Evolutionary conservation across 2,329 filamentous ascomycete species (phyloP), one percentile per base, ranked within the genome.

Genomic region (Hymenoscyphus infarciens): DNA sequence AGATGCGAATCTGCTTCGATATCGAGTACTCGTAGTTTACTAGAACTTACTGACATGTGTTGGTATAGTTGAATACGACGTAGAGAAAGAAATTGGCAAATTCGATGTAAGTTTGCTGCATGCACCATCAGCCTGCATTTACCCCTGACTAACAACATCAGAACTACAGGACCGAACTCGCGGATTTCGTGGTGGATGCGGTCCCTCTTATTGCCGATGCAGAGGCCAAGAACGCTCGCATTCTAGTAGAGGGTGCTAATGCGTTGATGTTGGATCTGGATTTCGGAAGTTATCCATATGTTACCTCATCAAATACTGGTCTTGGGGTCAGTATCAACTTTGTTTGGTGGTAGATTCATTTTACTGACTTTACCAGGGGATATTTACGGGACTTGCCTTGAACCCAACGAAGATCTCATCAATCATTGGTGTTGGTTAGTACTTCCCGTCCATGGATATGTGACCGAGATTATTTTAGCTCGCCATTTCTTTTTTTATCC

Each of bases 181-280:
- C 79, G 54, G 79, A 81, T 25, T 89, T 84, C 68, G 82, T 87
- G 64, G 80, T 91, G 64, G 89, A 93, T 71, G 66, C 67, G 64
- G 82, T 90, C 31, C 80, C 83, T 45, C 83, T 89, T 60, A 84
- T 92, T 71, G 77, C 81, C 62, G 78, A 78, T 10, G 87, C 85
- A 1, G 86, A 90, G 72, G 76, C 83, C 61, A 77, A 78, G 61
- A 82, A 85, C 42, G 79, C 78, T 42, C 82, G 82, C 61, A 86
- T 91, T 66, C 79, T 91, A 2, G 80, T 91, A 11, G 88, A 92
- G 76, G 88, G 83, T 68, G 82, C 81, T 66, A 81, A 87, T 67
- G 82, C 82, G 3, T 77, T 89, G 55, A 87, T 89, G 85, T 78
- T 90, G 60, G 87, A 90, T 72, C 80, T 89, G 56, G 83, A 84